These are phyloP conservation scores for Calonectria naviculata DNA, from an alignment of 2,329 filamentous ascomycete species.

Conservation along the genomic window DNA sequence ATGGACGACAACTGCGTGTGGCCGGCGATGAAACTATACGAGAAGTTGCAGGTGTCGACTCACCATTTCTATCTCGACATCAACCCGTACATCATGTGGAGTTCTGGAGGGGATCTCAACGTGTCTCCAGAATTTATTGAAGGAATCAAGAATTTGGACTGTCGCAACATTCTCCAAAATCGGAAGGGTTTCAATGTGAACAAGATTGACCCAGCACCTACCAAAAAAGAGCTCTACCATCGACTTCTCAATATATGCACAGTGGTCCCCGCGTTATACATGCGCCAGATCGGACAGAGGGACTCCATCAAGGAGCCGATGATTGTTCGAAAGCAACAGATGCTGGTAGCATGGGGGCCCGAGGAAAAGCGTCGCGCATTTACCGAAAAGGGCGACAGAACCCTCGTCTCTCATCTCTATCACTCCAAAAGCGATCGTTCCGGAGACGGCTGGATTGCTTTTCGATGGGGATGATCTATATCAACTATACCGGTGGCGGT, in stretches of 20 bases:
- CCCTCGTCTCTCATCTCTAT: conserved; percentile 45
- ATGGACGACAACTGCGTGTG: conserved; percentile 44
- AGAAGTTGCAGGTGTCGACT: conserved; percentile 52
- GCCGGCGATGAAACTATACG: conserved; percentile 50
- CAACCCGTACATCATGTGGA: conserved; percentile 44
- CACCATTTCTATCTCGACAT: conserved; percentile 51
- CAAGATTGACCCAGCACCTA: conserved; percentile 45
- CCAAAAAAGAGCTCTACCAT: conserved; percentile 44
- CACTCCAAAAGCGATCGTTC: conserved; percentile 28
- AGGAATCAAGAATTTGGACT: conserved; percentile 46
- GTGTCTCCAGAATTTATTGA: conserved; percentile 45
- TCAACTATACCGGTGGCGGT: not conserved
- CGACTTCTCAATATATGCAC: conserved; percentile 49
- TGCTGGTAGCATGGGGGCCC: conserved; percentile 52
- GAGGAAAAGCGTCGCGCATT: conserved; percentile 46
- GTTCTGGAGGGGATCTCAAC: conserved; percentile 33
- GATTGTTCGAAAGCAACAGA: conserved; percentile 50
- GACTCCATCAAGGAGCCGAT: conserved; percentile 47
- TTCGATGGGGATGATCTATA: conserved; percentile 19
- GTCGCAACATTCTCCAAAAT: conserved; percentile 50
- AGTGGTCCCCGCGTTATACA: conserved; percentile 48
- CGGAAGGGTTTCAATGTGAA: conserved; percentile 47
- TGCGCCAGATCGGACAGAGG: conserved; percentile 48
- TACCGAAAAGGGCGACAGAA: conserved; percentile 39
- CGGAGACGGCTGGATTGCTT: conserved; percentile 27